Base-by-base conservation (phyloP, 345 rosid genomes). In the Raphanus sativus region DNA sequence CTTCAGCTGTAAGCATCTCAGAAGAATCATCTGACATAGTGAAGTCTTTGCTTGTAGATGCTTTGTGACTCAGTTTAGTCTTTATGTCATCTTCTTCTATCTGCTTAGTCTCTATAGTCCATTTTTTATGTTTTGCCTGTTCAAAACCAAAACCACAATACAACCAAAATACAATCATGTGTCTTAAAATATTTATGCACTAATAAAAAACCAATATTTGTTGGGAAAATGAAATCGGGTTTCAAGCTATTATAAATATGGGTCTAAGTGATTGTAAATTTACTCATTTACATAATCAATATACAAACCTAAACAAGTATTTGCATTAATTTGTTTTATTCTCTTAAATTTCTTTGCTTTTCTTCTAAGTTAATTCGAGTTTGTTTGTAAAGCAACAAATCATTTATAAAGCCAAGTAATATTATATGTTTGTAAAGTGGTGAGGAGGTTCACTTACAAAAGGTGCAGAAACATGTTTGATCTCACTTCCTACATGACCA, bases 401-500 rank as follows among this genome's bases (percentile, higher is more conserved):
- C 21, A 21, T 21, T 21, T 21, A 21, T 21, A 21, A 21, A 21
- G 48, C 48, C 4, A 34, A 62, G 15, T 17, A 56, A 42, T 7
- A 7, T 17, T 32, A 32, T 48, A 15, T 4, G 24, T 42, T 69
- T 61, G 8, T 6, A 8, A 58, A 62, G 42, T 40, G 29, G 65
- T 11, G 62, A 9, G 62, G 68, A 32, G 61, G 12, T 73, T 85
- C 76, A 91, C 98, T 95, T 89, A 95, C 99, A 82, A 95, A 87
- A 62, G 90, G 89, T 26, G 97, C 88, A 32, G 94, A 78, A 24
- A 90, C 81, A 71, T 92, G 81, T 85, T 81, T 86, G 25, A 91
- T 86, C 89, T 95, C 99, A 40, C 86, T 89, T 81, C 77, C 86
- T 52, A 92, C 89, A 64, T 81, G 82, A 62, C 96, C 96, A 65